These are phyloP conservation scores for Xylariaceae sp. DNA, from an alignment of 2,329 filamentous ascomycete genomes.

Conservation along the genomic window DNA sequence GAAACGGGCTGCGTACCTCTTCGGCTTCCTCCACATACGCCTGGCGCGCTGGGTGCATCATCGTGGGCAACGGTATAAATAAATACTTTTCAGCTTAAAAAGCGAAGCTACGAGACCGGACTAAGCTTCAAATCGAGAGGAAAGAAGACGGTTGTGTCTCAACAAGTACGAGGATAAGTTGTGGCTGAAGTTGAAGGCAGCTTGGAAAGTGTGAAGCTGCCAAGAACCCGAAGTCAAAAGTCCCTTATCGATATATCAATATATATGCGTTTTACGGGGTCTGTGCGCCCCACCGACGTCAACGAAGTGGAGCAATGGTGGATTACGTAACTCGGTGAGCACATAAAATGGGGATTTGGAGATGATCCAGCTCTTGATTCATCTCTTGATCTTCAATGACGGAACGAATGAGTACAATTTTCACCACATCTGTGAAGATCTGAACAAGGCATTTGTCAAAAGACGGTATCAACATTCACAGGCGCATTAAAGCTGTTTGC, in stretches of 20 bases:
- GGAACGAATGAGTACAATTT: no score
- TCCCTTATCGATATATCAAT: slow-evolving; percentile 14
- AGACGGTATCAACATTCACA: not conserved
- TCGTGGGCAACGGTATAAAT: slow-evolving; percentile 34
- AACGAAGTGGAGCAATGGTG: no score
- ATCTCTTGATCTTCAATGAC: no score
- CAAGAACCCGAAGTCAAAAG: slow-evolving; percentile 2
- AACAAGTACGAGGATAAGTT: not conserved
- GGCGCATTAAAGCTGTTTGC: not conserved
- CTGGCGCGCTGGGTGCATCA: slow-evolving; percentile 83
- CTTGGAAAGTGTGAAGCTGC: slow-evolving; percentile 8
- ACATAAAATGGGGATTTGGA: no score
- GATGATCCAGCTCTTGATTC: no score
- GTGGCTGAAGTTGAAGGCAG: not conserved
- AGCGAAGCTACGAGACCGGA: not conserved
- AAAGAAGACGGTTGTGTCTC: not conserved
- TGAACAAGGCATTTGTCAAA: not conserved
- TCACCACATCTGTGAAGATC: no score
- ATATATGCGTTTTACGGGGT: no score
- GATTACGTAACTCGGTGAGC: no score
- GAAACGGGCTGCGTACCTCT: slow-evolving; percentile 48
- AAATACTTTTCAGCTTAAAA: not conserved
- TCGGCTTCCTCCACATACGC: slow-evolving; percentile 87
- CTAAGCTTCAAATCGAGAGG: not conserved
- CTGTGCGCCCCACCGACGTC: no score